Evolutionary conservation across 768 basidiomycete species (phyloP), one percentile per base, ranked within the genome.

Genomic region (Mrakia frigida): DNA sequence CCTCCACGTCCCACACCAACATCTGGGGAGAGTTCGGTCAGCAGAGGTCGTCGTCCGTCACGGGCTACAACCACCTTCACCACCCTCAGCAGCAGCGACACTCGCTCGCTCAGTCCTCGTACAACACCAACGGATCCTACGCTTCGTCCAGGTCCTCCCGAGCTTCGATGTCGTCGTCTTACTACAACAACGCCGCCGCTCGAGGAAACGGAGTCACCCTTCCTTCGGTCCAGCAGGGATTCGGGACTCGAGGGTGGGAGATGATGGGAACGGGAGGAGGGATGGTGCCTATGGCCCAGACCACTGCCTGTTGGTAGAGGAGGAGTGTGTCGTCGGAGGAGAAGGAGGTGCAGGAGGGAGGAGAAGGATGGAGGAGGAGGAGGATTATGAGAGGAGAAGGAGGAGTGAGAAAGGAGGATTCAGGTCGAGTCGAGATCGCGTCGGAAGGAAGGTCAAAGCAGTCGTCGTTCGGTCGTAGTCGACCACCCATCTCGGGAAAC

Each of bases 21-120:
- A 46, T 69, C 43, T 69, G 67, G 67, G 67, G 67, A 18, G 43
- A 69, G 39, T 69, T 69, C 43, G 67, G 67, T 43, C 67, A 69
- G 67, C 67, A 69, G 31, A 23, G n/a, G 18, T 43, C 67, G 18
- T n/a, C 63, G 33, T 65, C 31, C 28, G 14, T 65, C 63, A 35
- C 63, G 2, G 63, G 21, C 2, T 33, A 18, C 63, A 65, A 69
- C 39, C 37, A 69, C 67, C 67, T 25, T 13, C 31, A 23, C 23
- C 25, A n/a, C 39, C 67, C 21, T 21, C 67, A 69, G 67, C 67
- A 69, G 67, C 67, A 69, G 31, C 67, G 67, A 69, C 67, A 39
- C 39, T 46, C 37, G 21, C 67, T 69, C 67, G 39, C 18, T 25
- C 67, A n/a, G 18, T 16, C 61, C 11, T 63, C 56, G 56, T 46